Base-by-base conservation (phyloP, 192 early-diverging fungal genomes). In the Coemansia reversa region DNA sequence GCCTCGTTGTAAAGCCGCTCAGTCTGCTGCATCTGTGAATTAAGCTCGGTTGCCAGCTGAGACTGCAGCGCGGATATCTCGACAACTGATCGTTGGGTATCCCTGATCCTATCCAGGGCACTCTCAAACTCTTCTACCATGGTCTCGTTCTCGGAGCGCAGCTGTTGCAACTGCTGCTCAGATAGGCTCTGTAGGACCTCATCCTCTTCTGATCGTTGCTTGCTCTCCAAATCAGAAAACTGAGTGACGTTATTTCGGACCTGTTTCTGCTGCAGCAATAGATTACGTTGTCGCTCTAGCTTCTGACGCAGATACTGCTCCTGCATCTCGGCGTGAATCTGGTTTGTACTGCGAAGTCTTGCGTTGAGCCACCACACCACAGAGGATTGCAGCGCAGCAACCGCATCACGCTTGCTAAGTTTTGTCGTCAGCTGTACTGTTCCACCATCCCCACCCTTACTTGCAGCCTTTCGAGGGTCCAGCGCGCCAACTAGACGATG, bases 11-110 rank as follows among this genome's bases (percentile, higher is more conserved):
- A 88, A 24, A 92, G 64, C 30, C 76, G 76, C 68, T 92, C 87
- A 0, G 91, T 92, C 63, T 88, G 86, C 53, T 83, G 74, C 32
- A 90, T 91, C 65, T 92, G 89, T 0, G 84, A 74, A 24, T 85
- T 85, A 27, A 92, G 72, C 70, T 91, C 88, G 55, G 82, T 87
- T n/a, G 89, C 81, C 25, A 92, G 74, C 27, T 87, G 85, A 4
- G 87, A 80, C 60, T 90, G 89, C 23, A 92, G 68, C 1, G 85
- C 82, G 7, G 91, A 89, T 11, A 92, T 88, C 70, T 92, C 91
- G 53, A 88, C 55, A 52, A 92, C 70, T 19, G 79, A 81, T 23
- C 61, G 83, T 58, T 91, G 88, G 5, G 88, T 85, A 53, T 85
- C 82, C 55, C 80, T 75, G 58, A 92, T 86, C 65, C 87, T 83